Percentiles rank a stretch among this genome's conserved stretches.
These are phyloP conservation scores for Ceratocystis colombiana DNA, from an alignment of 2,329 filamentous ascomycete species.

Conservation along the genomic window DNA sequence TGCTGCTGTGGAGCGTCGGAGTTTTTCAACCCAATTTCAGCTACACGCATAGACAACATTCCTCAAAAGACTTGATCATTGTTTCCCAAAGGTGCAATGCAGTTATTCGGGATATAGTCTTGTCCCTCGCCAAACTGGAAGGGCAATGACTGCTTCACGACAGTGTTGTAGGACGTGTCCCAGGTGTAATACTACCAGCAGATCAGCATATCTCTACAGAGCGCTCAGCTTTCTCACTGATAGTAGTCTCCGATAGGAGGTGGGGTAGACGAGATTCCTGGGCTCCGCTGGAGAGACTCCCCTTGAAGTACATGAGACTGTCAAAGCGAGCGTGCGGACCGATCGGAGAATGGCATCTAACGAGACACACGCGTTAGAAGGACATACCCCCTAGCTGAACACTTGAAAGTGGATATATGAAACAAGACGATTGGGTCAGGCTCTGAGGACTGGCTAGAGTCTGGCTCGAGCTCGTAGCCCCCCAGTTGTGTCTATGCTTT, in stretches of 20 bases:
- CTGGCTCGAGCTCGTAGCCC: neutral
- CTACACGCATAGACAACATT: constrained; percentile 56
- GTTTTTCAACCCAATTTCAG: constrained; percentile 54
- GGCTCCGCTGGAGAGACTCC: constrained; percentile 42
- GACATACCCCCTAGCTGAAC: neutral
- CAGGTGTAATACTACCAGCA: constrained; percentile 57
- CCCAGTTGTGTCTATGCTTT: constrained; percentile 19
- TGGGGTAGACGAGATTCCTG: constrained; percentile 49
- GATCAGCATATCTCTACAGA: constrained; percentile 60
- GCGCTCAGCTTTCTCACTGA: constrained; percentile 63
- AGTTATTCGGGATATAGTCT: constrained; percentile 52
- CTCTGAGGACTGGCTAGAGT: neutral
- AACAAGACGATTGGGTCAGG: neutral
- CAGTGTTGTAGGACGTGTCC: constrained; percentile 52
- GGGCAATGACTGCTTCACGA: constrained; percentile 46
- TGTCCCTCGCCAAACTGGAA: constrained; percentile 48
- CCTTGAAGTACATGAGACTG: constrained; percentile 43
- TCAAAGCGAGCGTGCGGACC: constrained; percentile 43
- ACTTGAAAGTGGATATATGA: neutral
- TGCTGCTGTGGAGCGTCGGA: constrained; percentile 44
- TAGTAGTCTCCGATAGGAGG: constrained; percentile 50
- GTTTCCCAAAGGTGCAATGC: constrained; percentile 52
- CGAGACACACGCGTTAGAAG: constrained; percentile 8
- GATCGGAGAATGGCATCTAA: constrained; percentile 40
- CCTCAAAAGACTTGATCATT: constrained; percentile 65